These are phyloP conservation scores for Oenanthe sinensis DNA, from an alignment of 129 eudicot genomes.

Conservation along the genomic window DNA sequence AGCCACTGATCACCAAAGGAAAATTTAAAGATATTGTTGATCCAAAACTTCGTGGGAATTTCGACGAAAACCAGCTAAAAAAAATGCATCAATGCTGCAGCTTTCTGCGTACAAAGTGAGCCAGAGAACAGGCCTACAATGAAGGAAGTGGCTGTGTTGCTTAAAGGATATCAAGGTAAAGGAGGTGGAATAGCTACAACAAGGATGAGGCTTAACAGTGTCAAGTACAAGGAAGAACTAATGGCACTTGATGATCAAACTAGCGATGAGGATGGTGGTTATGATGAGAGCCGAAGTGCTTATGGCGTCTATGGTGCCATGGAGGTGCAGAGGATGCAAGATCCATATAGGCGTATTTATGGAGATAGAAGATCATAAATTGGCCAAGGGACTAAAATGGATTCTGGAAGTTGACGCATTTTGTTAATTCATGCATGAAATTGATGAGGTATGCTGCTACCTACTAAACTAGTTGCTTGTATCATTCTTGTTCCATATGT, in stretches of 20 bases:
- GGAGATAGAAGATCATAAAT: neutral
- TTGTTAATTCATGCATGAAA: neutral
- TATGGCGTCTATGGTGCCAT: constrained; percentile 65
- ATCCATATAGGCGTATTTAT: constrained; percentile 34
- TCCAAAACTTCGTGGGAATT: constrained; percentile 61
- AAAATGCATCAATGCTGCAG: constrained; percentile 45
- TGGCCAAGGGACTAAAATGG: neutral
- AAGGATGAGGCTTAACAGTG: constrained; percentile 41
- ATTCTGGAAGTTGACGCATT: neutral
- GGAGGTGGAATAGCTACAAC: constrained; percentile 12
- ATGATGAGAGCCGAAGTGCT: constrained; percentile 34
- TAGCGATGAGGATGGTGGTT: constrained; percentile 6
- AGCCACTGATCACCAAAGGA: constrained; percentile 47
- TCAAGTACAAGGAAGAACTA: constrained; percentile 59
- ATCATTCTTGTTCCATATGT: neutral
- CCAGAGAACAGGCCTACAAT: constrained; percentile 72
- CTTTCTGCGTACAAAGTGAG: constrained; percentile 67
- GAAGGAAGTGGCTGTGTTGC: constrained; percentile 58
- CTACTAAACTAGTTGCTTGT: neutral
- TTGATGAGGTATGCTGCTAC: no score
- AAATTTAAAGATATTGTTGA: constrained; percentile 51
- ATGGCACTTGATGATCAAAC: constrained; percentile 48
- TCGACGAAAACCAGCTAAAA: constrained; percentile 44
- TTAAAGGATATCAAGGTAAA: constrained; percentile 38
- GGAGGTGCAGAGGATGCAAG: constrained; percentile 46